Evolutionary conservation across 164 flowering plant species (phyloP).

Genomic region (Vitis riparia): DNA sequence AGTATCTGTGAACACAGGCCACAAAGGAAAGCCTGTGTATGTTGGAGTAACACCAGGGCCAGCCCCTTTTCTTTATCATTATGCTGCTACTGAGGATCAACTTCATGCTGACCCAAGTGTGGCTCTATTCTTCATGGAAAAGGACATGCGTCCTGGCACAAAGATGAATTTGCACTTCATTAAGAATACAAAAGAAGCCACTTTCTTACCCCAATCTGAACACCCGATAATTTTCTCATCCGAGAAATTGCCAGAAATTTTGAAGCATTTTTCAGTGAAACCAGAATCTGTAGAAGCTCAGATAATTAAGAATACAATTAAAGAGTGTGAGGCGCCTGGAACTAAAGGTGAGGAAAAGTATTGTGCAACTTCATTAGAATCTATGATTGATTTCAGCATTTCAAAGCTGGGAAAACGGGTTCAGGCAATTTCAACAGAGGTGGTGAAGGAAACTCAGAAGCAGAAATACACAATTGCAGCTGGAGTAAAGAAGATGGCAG

Average conservation of each 20-base stretch:
- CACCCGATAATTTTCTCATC: slow-evolving; percentile 40
- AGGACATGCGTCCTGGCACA: slow-evolving; percentile 30
- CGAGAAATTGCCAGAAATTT: slow-evolving; percentile 23
- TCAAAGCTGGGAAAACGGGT: slow-evolving; percentile 40
- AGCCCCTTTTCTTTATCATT: slow-evolving; percentile 25
- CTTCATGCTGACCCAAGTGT: slow-evolving; percentile 32
- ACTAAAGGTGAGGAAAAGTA: slow-evolving; percentile 43
- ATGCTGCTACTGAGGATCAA: slow-evolving; percentile 43
- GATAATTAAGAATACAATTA: slow-evolving; percentile 34
- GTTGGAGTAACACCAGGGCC: slow-evolving; percentile 34
- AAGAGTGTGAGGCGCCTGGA: slow-evolving; percentile 36
- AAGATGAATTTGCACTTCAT: slow-evolving; percentile 34
- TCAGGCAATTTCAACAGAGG: slow-evolving; percentile 41
- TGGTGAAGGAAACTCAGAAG: slow-evolving; percentile 22
- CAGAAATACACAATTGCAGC: slow-evolving; percentile 29
- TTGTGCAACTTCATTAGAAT: slow-evolving; percentile 50
- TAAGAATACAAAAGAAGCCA: slow-evolving; percentile 19
- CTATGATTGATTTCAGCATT: slow-evolving; percentile 46
- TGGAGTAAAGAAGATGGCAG: slow-evolving; percentile 25
- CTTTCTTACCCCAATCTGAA: slow-evolving; percentile 36
- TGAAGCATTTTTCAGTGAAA: slow-evolving; percentile 28
- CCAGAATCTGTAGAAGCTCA: slow-evolving; percentile 40
- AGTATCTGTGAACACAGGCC: slow-evolving; percentile 38
- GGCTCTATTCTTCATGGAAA: slow-evolving; percentile 50
- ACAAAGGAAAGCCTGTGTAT: slow-evolving; percentile 38